Evolutionary conservation across 371 early-diverging fungal genomes (phyloP).

Genomic region (Mucor piriformis): DNA sequence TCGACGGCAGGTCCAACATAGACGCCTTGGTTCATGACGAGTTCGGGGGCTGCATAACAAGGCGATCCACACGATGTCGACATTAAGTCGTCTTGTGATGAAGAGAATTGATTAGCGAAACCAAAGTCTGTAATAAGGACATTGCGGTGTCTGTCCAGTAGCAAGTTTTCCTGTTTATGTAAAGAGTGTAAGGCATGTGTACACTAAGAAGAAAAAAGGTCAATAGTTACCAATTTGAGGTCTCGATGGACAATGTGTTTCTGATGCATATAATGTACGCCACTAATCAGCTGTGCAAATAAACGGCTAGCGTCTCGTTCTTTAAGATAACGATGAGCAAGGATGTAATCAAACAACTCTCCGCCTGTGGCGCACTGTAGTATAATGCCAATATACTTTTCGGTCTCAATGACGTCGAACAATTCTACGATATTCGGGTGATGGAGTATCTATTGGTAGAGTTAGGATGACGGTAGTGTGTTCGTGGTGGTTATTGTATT

Average conservation of each 20-base stretch:
- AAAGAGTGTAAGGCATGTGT: too few relatives aligned
- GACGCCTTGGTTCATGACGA: slow-evolving; percentile 94
- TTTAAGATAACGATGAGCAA: slow-evolving; percentile 90
- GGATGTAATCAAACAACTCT: slow-evolving; percentile 96
- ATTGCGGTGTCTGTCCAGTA: slow-evolving; percentile 86
- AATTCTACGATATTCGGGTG: slow-evolving; percentile 94
- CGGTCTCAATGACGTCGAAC: slow-evolving; percentile 95
- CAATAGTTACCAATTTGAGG: slow-evolving; percentile 81
- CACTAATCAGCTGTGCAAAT: slow-evolving; percentile 94
- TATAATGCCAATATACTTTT: slow-evolving; percentile 93
- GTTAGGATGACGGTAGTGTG: too few relatives aligned
- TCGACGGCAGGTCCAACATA: slow-evolving; percentile 98
- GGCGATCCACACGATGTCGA: slow-evolving; percentile 96
- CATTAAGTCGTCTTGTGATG: slow-evolving; percentile 76
- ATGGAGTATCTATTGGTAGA: slow-evolving; percentile 66
- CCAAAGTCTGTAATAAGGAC: slow-evolving; percentile 99
- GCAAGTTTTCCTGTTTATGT: slow-evolving; percentile 95
- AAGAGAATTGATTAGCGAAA: slow-evolving; percentile 93
- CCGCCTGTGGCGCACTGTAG: slow-evolving; percentile 96
- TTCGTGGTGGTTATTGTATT: too few relatives aligned
- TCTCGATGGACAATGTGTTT: slow-evolving; percentile 95
- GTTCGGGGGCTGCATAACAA: slow-evolving; percentile 98
- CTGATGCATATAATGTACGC: slow-evolving; percentile 86
- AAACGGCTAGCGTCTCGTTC: slow-evolving; percentile 90
- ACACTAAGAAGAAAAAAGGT: not conserved